These are phyloP conservation scores for Tylopilus sp. DNA, from an alignment of 768 basidiomycete genomes.

Conservation along the genomic window DNA sequence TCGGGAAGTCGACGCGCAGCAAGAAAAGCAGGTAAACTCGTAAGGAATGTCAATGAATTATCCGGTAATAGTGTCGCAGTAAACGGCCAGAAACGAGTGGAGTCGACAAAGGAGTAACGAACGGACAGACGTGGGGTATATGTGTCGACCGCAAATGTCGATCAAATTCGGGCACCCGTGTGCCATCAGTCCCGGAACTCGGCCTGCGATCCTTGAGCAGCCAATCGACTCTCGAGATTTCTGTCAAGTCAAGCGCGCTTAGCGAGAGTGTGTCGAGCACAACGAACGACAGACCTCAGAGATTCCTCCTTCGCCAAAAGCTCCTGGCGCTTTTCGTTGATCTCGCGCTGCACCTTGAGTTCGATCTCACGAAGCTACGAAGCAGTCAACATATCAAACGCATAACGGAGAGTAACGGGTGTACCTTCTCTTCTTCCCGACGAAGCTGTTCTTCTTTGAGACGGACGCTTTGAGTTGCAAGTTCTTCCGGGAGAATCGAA, in stretches of 20 bases:
- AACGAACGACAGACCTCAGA: constrained; percentile 55
- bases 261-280: background rate
- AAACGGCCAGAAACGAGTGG: constrained; percentile 33
- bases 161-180: constrained; percentile 20
- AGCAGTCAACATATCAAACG: constrained; percentile 11
- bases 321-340: constrained; percentile 96
- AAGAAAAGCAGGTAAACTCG: constrained; percentile 30
- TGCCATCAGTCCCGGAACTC: constrained; percentile 68
- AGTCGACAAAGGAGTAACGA: constrained; percentile 35
- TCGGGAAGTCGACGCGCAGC: constrained; percentile 18
- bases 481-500: constrained; percentile 92
- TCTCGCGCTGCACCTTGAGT: constrained; percentile 95
- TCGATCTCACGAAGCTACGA: constrained; percentile 91
- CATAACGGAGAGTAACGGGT: constrained; percentile 1
- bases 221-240: constrained; percentile 87
- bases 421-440: constrained; percentile 91
- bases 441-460: constrained; percentile 99
- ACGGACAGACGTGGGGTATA: constrained; percentile 34
- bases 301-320: constrained; percentile 95
- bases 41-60: constrained; percentile 38
- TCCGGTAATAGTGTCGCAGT: constrained; percentile 34
- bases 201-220: constrained; percentile 79
- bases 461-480: constrained; percentile 94
- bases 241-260: constrained; percentile 34
- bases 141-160: constrained; percentile 25